A percentile compares a stretch with the other conserved stretches of the same genome.
Evolutionary conservation across 257 asterid species (phyloP).

Genomic region (Capsicum chinense): DNA sequence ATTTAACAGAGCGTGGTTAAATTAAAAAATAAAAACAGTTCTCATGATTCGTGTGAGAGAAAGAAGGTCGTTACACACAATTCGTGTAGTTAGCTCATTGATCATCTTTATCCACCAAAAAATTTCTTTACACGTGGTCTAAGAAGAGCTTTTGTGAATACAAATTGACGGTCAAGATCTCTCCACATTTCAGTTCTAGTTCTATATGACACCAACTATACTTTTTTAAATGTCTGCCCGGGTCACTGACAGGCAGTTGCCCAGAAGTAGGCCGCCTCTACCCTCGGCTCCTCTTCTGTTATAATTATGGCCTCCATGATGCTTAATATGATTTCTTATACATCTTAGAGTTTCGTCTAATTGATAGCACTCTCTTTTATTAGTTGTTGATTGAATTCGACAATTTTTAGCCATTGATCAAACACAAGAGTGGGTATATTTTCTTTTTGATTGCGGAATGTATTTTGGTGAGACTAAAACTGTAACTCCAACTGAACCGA

Average conservation of each 20-base stretch:
- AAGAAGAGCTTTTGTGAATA: too few species aligned
- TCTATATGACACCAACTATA: too few species aligned
- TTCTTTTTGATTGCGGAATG: slow-evolving; percentile 58
- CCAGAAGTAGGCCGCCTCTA: slow-evolving; percentile 40
- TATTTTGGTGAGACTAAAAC: slow-evolving; percentile 75
- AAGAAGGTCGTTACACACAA: slow-evolving; percentile 32
- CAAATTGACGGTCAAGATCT: too few species aligned
- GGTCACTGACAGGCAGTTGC: slow-evolving; percentile 66
- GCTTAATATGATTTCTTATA: slow-evolving; percentile 4
- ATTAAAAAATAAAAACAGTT: slow-evolving; percentile 37
- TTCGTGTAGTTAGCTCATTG: slow-evolving; percentile 45
- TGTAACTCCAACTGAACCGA: slow-evolving; percentile 61
- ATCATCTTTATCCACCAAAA: background rate
- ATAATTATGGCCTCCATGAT: background rate
- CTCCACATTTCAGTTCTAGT: too few species aligned
- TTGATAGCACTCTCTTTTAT: background rate
- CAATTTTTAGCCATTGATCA: too few species aligned
- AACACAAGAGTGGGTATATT: background rate
- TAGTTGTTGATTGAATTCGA: background rate
- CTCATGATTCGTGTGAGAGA: slow-evolving; percentile 70
- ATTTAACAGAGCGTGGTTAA: background rate
- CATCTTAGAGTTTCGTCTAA: slow-evolving; percentile 6
- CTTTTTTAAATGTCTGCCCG: background rate
- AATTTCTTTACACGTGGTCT: slow-evolving; percentile 37
- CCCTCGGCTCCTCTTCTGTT: slow-evolving; percentile 26